Evolutionary conservation across 2,329 filamentous ascomycete species (phyloP).

Genomic region (Drechmeria coniospora): DNA sequence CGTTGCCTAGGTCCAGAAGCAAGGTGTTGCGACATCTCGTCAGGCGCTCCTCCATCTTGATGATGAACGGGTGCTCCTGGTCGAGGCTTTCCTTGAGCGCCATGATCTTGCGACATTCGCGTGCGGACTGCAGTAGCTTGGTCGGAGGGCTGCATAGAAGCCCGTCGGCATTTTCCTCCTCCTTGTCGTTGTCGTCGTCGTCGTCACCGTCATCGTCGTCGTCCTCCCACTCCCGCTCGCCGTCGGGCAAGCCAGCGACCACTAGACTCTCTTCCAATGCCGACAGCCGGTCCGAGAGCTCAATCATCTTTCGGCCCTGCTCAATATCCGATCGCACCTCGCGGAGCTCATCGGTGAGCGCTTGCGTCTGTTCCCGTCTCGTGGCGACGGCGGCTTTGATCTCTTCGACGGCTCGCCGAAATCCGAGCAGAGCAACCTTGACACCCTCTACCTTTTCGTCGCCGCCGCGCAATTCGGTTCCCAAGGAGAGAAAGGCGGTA

Average conservation of each 20-base stretch:
- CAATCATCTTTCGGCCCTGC: conserved; percentile 44
- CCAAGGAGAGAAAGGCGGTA: conserved; percentile 73
- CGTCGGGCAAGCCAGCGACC: conserved; percentile 24
- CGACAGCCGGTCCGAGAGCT: conserved; percentile 46
- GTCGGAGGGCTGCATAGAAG: conserved; percentile 30
- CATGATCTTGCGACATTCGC: conserved; percentile 27
- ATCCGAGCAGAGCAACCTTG: conserved; percentile 71
- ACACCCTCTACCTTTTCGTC: conserved; percentile 88
- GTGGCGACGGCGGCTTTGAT: conserved; percentile 51
- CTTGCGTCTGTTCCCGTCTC: conserved; percentile 46
- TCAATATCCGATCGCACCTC: conserved; percentile 49
- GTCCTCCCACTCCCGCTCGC: conserved; percentile 9
- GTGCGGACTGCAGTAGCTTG: conserved; percentile 29
- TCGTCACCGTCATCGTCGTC: conserved; percentile 23
- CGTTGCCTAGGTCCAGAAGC: conserved; percentile 37
- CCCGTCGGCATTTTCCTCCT: conserved; percentile 11
- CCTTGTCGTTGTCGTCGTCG: conserved; percentile 24
- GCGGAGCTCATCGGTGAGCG: conserved; percentile 50
- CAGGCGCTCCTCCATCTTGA: conserved; percentile 36
- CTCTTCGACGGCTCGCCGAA: conserved; percentile 65
- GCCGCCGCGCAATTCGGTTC: conserved; percentile 67
- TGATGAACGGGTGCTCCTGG: conserved; percentile 31
- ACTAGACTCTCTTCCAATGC: conserved; percentile 49
- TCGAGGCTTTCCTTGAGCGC: conserved; percentile 28
- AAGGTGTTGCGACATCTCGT: conserved; percentile 39